A percentile compares a stretch with the other conserved stretches of the same genome.
Conservation (phyloP, 768 basidiomycete genomes). For the Crassisporium funariophilum region DNA sequence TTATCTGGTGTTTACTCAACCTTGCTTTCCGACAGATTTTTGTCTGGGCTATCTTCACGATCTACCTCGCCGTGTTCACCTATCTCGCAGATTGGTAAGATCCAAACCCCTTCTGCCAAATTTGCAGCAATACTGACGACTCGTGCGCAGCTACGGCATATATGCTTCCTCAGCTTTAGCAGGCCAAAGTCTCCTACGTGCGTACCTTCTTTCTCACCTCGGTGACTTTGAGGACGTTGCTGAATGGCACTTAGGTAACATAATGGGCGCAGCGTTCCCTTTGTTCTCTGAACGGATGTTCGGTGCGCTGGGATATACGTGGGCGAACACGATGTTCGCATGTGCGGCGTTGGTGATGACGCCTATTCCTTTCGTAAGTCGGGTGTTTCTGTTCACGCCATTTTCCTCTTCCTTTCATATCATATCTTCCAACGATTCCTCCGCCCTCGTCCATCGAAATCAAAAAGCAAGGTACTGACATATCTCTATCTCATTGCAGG, state of each 20-base stretch:
- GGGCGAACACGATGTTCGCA: constrained; percentile 56
- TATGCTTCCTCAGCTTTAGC: constrained; percentile 68
- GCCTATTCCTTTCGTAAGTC: constrained; percentile 52
- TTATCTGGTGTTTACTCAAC: not conserved
- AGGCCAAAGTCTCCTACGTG: constrained; percentile 58
- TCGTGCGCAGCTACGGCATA: constrained; percentile 42
- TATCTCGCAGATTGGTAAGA: constrained; percentile 62
- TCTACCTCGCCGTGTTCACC: constrained; percentile 57
- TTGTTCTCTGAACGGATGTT: constrained; percentile 63
- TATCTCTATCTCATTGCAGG: no score
- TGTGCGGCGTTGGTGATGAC: constrained; percentile 49
- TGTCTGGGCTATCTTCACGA: constrained; percentile 47
- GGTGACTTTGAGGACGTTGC: not conserved
- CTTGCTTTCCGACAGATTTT: constrained; percentile 51
- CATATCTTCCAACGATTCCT: no score
- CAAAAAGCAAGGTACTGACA: no score
- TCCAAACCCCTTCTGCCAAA: not conserved
- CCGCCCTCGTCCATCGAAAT: no score
- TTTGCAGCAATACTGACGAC: no score
- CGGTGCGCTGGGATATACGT: constrained; percentile 49
- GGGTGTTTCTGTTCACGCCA: not conserved
- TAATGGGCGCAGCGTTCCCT: constrained; percentile 50
- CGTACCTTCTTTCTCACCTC: constrained; percentile 19
- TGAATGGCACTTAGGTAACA: constrained; percentile 36
- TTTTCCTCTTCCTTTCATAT: not conserved